phyloP scores from a whole-genome alignment of 2,329 filamentous ascomycete species.

The Epichloe baconii region DNA sequence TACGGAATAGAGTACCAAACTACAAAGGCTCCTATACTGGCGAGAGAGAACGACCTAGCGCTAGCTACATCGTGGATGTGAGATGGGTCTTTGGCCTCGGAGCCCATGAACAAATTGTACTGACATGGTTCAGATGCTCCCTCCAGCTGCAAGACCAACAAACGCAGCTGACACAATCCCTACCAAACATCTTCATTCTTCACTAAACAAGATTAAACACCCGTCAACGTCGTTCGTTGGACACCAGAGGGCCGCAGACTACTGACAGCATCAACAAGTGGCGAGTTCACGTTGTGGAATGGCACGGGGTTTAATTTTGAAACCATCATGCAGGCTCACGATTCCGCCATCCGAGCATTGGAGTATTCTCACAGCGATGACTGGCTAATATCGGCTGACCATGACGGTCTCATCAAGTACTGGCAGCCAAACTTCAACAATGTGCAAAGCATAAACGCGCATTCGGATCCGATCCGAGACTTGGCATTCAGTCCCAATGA shows the following conservation, averaged over 20 bases:
- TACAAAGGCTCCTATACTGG: constrained; percentile 59
- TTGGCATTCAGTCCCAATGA: constrained; percentile 90
- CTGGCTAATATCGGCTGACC: constrained; percentile 91
- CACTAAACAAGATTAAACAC: constrained; percentile 94
- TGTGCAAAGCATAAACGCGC: constrained; percentile 85
- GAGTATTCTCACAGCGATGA: constrained; percentile 92
- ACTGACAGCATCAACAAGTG: constrained; percentile 87
- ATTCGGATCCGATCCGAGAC: constrained; percentile 80
- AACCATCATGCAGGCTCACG: constrained; percentile 97
- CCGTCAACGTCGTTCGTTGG: constrained; percentile 94
- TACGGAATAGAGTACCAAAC: constrained; percentile 58
- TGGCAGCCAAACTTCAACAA: constrained; percentile 99
- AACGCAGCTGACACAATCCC: constrained; percentile 78
- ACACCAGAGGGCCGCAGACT: constrained; percentile 88
- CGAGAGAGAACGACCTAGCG: constrained; percentile 72
- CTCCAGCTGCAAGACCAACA: constrained; percentile 61
- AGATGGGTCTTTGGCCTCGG: background rate
- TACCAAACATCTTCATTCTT: constrained; percentile 94
- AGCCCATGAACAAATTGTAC: background rate
- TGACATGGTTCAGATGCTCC: constrained; percentile 55
- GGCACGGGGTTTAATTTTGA: constrained; percentile 99
- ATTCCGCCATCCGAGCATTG: constrained; percentile 69
- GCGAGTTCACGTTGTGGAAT: constrained; percentile 98
- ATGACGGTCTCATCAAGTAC: constrained; percentile 93
- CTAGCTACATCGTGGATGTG: constrained; percentile 84